phyloP scores from a whole-genome alignment of 2,329 filamentous ascomycete species.

The Leptographium procerum region DNA sequence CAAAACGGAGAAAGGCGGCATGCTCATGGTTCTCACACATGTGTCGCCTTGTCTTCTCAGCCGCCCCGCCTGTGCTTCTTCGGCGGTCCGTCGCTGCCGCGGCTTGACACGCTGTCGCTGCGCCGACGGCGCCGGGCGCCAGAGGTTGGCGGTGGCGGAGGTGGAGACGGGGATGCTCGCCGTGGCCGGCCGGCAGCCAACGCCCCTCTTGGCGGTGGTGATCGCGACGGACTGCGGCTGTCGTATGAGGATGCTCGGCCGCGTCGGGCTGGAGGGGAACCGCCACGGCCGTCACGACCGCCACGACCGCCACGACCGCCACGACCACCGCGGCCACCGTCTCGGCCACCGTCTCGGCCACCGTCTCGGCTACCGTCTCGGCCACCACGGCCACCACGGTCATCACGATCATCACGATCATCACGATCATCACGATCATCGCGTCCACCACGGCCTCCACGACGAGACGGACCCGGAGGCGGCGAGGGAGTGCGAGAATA shows the following conservation, averaged over 20 bases:
- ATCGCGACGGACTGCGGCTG: constrained; percentile 3
- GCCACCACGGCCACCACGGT: too few relatives aligned
- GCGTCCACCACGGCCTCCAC: not conserved
- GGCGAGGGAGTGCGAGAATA: not conserved
- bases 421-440: not conserved
- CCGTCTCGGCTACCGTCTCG: not conserved
- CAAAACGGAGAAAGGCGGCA: too few relatives aligned
- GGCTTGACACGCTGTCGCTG: constrained; percentile 11
- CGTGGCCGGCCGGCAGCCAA: not conserved
- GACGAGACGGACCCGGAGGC: not conserved
- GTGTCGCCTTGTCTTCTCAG: too few relatives aligned
- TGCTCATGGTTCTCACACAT: too few relatives aligned
- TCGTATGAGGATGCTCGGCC: not conserved
- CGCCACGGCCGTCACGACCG: too few relatives aligned
- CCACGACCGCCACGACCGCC: not conserved
- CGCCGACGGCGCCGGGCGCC: constrained; percentile 12
- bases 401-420: too few relatives aligned
- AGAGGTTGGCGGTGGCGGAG: not conserved
- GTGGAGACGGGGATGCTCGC: not conserved
- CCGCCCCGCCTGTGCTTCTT: constrained; percentile 13
- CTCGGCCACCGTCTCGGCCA: not conserved
- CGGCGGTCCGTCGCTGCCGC: constrained; percentile 12
- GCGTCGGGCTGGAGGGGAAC: not conserved
- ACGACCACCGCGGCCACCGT: not conserved
- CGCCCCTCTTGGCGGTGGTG: not conserved